phyloP scores from a whole-genome alignment of 164 flowering plant species.

The Chimonanthus salicifolius region DNA sequence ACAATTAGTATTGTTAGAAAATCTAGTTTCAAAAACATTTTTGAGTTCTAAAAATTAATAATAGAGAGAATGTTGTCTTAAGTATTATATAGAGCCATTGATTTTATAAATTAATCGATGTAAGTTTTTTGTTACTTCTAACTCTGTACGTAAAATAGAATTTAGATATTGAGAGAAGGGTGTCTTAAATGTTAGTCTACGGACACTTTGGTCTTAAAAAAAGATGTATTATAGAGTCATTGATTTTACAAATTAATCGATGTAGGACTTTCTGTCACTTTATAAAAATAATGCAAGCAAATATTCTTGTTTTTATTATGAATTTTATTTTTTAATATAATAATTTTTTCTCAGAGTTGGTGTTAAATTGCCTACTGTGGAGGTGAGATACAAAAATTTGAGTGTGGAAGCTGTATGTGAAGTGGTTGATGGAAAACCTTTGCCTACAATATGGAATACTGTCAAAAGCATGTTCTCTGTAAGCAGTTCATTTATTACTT shows the following conservation, averaged over 20 bases:
- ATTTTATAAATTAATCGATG: no score
- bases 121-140: no score
- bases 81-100: no score
- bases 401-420: slow-evolving; percentile 57
- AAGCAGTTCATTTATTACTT: slow-evolving; percentile 19
- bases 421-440: slow-evolving; percentile 66
- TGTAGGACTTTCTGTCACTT: neutral
- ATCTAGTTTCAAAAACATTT: no score
- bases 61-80: no score
- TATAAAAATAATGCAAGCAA: neutral
- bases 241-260: neutral
- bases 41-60: no score
- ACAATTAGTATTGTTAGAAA: no score
- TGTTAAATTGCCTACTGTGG: slow-evolving; percentile 53
- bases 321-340: neutral
- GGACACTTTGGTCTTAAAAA: neutral
- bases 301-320: neutral
- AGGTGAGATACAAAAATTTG: slow-evolving; percentile 55
- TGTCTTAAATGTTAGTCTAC: neutral
- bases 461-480: slow-evolving; percentile 38
- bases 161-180: no score
- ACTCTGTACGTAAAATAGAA: no score
- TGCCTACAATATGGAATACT: slow-evolving; percentile 74
- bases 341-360: slow-evolving; percentile 39
- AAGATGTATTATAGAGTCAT: neutral